phyloP scores from a whole-genome alignment of 768 basidiomycete genomes.

The Lyophyllum decastes region DNA sequence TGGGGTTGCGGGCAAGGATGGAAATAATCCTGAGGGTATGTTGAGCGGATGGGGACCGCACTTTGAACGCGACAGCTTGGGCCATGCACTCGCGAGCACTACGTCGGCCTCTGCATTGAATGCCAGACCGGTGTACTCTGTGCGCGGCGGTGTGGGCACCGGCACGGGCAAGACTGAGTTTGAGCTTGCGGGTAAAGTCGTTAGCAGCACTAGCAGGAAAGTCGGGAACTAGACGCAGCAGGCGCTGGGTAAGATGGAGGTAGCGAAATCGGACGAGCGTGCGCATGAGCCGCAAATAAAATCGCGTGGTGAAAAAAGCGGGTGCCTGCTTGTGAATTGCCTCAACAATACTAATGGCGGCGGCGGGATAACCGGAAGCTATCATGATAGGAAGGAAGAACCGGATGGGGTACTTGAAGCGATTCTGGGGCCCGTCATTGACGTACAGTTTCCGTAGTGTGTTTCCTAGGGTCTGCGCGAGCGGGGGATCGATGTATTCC shows the following conservation, averaged over 20 bases:
- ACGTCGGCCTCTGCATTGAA: conserved; percentile 8
- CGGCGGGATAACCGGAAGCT: conserved; percentile 33
- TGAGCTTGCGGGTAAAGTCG: conserved; percentile 33
- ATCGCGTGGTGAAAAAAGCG: conserved; percentile 39
- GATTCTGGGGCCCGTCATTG: conserved; percentile 27
- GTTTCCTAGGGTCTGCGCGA: conserved; percentile 35
- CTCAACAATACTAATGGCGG: conserved; percentile 40
- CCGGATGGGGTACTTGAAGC: conserved; percentile 46
- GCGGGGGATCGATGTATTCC: conserved; percentile 25
- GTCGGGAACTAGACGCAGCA: conserved; percentile 22
- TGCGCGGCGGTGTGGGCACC: conserved; percentile 33
- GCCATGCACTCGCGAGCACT: conserved; percentile 26
- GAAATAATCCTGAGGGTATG: conserved; percentile 22
- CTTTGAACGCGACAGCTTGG: conserved; percentile 25
- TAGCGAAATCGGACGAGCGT: conserved; percentile 43
- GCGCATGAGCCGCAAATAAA: conserved; percentile 39
- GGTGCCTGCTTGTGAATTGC: conserved; percentile 33
- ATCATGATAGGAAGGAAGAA: conserved; percentile 44
- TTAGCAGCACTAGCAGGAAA: conserved; percentile 20
- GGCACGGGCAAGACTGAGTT: conserved; percentile 26
- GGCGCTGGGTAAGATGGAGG: conserved; percentile 32
- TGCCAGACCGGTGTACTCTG: conserved; percentile 14
- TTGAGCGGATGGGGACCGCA: conserved; percentile 15
- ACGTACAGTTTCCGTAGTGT: conserved; percentile 37
- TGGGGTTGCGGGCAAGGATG: conserved; percentile 24